Evolutionary conservation across 1,284 basidiomycete genomes (phyloP), one percentile per base, ranked within the genome.

Genomic region (Stereum hirsutum): DNA sequence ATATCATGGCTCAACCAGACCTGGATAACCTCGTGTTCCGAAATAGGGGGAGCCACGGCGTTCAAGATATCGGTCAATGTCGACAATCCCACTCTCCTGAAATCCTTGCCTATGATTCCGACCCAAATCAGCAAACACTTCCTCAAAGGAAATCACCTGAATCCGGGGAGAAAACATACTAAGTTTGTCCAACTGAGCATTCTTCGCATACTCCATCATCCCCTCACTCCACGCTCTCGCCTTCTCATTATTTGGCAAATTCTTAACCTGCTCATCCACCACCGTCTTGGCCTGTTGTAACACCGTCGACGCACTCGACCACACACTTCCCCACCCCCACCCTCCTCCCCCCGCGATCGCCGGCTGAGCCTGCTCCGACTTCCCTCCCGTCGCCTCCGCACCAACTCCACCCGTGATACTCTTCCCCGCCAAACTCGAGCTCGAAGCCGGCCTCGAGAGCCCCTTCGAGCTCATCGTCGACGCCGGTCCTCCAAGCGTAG

Each of bases 1-100:
- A 99, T 95, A 53, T 95, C 93, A 66, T 99, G 94, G 52, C 86
- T 87, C 30, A 99, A 70, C 80, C 89, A 93, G 5, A 99, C 84
- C 59, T 96, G 83, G 47, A 99, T 89, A 17, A 98, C 91, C 65
- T 99, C 96, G 60, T 99, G 95, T 54, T 93, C 92, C 11, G 93
- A 89, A 53, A 99, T 98, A 4, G 96, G 96, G 21, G 96, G 96
- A 0, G 95, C 96, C 41, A 99, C 95, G 14, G 87, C 94, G 58
- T 98, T 96, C 49, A 99, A 67, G 44, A 99, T 81, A 46, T 95
- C 93, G 4, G 80, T 89, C 21, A 96, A 64, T 1, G 91, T 92
- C 6, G 88, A 92, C 47, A 92, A 64, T 21, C 91, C 90, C 25
- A 89, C 85, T 36, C 81, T 76, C 56, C 83, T 85, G 54, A 95